Percentiles rank a stretch among this genome's conserved stretches.
These are phyloP conservation scores for Acacia concinna DNA, from an alignment of 331 rosid species.

Conservation along the genomic window DNA sequence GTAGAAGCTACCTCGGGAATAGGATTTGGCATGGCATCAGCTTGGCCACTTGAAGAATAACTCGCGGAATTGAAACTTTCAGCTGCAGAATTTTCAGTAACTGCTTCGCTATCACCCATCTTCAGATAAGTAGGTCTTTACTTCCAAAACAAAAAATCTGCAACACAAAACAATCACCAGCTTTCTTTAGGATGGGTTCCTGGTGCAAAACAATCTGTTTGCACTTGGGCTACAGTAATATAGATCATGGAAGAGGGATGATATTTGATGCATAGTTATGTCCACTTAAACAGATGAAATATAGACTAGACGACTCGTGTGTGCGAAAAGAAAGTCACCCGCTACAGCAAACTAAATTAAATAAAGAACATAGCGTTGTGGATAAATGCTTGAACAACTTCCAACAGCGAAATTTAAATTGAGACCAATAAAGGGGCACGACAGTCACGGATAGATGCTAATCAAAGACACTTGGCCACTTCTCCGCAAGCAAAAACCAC, in stretches of 20 bases:
- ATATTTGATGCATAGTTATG: neutral
- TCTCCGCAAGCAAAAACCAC: neutral
- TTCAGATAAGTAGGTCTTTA: constrained; percentile 16
- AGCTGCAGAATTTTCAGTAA: constrained; percentile 54
- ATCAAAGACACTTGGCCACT: neutral
- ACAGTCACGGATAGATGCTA: neutral
- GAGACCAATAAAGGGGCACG: neutral
- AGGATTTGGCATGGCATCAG: constrained; percentile 43
- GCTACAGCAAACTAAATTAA: neutral
- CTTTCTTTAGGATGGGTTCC: neutral
- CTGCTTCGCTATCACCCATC: constrained; percentile 80
- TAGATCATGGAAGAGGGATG: neutral
- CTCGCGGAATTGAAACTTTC: constrained; percentile 39
- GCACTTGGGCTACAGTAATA: neutral
- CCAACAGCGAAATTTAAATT: neutral
- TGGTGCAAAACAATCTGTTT: neutral
- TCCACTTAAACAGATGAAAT: too few species aligned
- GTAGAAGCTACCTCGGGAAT: constrained; percentile 39
- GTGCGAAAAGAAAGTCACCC: too few species aligned
- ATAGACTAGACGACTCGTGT: neutral
- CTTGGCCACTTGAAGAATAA: constrained; percentile 50
- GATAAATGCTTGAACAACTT: neutral
- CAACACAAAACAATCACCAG: constrained; percentile 9
- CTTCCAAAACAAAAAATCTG: constrained; percentile 36
- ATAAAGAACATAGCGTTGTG: neutral